Conservation (phyloP, 495 filamentous ascomycete species). For the Xylaria flabelliformis region DNA sequence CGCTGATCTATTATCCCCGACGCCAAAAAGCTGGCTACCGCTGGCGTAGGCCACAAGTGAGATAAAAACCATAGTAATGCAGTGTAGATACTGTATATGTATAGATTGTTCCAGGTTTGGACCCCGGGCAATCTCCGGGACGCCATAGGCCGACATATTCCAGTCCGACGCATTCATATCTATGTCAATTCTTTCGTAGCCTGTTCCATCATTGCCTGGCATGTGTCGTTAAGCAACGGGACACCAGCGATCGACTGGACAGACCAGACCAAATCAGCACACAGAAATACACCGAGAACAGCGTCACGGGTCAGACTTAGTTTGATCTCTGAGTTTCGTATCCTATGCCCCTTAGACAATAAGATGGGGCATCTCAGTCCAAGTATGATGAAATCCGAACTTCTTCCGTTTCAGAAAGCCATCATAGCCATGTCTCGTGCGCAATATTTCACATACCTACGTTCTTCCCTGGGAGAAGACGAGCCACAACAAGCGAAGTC, state of each 20-base stretch:
- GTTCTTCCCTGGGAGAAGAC: not conserved
- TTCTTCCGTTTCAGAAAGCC: constrained; percentile 35
- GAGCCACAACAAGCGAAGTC: not conserved
- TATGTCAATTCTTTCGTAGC: not conserved
- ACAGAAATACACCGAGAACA: not conserved
- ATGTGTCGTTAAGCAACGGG: not conserved
- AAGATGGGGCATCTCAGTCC: not conserved
- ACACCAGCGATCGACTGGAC: not conserved
- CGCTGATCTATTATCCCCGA: not conserved
- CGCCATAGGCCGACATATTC: not conserved
- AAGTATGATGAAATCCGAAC: constrained; percentile 29
- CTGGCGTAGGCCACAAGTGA: not conserved
- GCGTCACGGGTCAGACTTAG: not conserved
- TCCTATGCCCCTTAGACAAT: not conserved
- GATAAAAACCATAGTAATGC: not conserved
- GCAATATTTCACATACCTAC: constrained; percentile 33
- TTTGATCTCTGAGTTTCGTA: not conserved
- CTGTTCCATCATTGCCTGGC: not conserved
- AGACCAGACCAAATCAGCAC: not conserved
- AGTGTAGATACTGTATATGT: not conserved
- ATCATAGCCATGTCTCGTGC: constrained; percentile 39
- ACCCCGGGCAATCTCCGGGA: not conserved
- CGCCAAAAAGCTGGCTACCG: not conserved
- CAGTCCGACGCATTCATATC: not conserved
- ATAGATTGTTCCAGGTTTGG: not conserved